Conservation (phyloP, 345 rosid genomes). For the Limnanthes douglasii region DNA sequence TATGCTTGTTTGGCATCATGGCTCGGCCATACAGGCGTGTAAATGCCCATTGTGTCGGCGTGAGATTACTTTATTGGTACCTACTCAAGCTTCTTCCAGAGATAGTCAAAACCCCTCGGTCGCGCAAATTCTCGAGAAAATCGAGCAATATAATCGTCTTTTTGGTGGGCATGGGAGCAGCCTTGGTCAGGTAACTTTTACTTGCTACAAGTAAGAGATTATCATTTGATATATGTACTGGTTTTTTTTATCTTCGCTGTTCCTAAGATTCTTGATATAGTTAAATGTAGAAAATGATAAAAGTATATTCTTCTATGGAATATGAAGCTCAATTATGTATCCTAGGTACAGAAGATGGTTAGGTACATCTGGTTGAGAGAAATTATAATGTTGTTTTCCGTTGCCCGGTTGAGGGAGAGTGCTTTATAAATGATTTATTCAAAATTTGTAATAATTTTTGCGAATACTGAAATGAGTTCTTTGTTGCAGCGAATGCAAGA, state of each 20-base stretch:
- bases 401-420: too few species aligned
- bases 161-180: conserved; percentile 40
- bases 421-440: too few species aligned
- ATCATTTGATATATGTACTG: neutral
- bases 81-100: conserved; percentile 39
- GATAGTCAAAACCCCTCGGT: conserved; percentile 25
- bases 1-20: conserved; percentile 78
- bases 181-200: conserved; percentile 42
- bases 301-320: neutral
- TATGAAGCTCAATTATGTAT: neutral
- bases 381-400: too few species aligned
- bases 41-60: conserved; percentile 90
- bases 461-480: conserved; percentile 1
- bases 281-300: neutral
- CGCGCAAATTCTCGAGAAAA: conserved; percentile 29
- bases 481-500: conserved; percentile 62
- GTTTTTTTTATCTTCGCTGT: neutral
- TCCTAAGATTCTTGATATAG: neutral
- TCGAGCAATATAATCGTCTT: conserved; percentile 59
- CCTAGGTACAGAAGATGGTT: too few species aligned
- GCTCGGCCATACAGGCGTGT: conserved; percentile 55
- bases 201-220: neutral
- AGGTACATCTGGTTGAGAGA: too few species aligned
- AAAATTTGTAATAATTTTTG: neutral
- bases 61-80: conserved; percentile 63